A percentile compares a stretch with the other conserved stretches of the same genome.
phyloP scores from a whole-genome alignment of 495 filamentous ascomycete genomes.

The Neurospora sp. region DNA sequence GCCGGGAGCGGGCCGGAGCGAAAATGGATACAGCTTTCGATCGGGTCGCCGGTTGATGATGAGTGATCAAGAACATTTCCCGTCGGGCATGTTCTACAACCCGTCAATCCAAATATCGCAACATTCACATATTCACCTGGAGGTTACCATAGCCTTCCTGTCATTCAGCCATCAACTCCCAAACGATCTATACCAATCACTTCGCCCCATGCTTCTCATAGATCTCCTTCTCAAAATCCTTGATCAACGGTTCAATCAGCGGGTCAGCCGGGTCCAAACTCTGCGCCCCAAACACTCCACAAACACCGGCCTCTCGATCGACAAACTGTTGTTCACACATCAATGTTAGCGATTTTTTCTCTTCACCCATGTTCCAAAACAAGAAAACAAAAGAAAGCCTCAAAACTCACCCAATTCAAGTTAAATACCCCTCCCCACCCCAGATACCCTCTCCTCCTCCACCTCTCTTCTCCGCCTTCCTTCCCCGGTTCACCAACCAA shows the following conservation, averaged over 20 bases:
- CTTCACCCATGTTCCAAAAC: neutral
- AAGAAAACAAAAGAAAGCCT: neutral
- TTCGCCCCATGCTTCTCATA: slow-evolving; percentile 10
- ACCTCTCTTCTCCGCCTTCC: neutral
- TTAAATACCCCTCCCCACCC: slow-evolving; percentile 29
- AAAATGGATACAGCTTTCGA: neutral
- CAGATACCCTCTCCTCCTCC: slow-evolving; percentile 20
- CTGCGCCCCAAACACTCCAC: slow-evolving; percentile 25
- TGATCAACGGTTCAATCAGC: slow-evolving; percentile 14
- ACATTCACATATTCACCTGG: neutral
- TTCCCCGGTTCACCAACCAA: slow-evolving; percentile 12
- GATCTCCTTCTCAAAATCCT: slow-evolving; percentile 22
- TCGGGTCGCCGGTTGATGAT: neutral
- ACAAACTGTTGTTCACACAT: slow-evolving; percentile 17
- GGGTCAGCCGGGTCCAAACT: slow-evolving; percentile 15
- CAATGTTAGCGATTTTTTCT: slow-evolving; percentile 1
- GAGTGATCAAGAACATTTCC: neutral
- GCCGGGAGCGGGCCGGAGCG: neutral
- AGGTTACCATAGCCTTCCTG: no score
- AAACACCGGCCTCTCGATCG: slow-evolving; percentile 22
- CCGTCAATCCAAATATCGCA: neutral
- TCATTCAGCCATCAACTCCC: no score
- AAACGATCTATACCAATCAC: neutral
- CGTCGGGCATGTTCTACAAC: neutral
- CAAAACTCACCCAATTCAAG: slow-evolving; percentile 20